phyloP scores from a whole-genome alignment of 2,329 filamentous ascomycete genomes.

The Epichloe typhina region DNA sequence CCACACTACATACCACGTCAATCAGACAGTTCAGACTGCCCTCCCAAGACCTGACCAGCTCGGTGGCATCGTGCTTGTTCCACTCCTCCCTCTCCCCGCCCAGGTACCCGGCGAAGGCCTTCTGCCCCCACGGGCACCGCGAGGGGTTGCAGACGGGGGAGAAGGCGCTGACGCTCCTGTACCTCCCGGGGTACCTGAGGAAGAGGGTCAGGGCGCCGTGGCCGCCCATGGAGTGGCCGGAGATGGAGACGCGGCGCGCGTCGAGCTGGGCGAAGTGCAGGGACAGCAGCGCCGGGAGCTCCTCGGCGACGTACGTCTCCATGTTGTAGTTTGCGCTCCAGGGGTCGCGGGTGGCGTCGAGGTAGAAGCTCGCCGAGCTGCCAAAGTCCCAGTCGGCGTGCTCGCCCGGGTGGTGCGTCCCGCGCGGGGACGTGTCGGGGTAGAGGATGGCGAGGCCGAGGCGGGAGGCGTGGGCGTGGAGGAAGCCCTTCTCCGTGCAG shows the following conservation, averaged over 20 bases:
- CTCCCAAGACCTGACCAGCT: constrained; percentile 68
- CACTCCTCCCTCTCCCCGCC: constrained; percentile 64
- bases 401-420: constrained; percentile 68
- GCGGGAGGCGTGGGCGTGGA: constrained; percentile 68
- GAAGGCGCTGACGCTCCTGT: constrained; percentile 80
- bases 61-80: constrained; percentile 84
- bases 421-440: constrained; percentile 87
- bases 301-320: constrained; percentile 82
- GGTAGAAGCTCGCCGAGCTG: constrained; percentile 83
- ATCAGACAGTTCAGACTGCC: constrained; percentile 63
- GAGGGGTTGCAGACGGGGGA: constrained; percentile 81
- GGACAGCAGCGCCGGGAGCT: constrained; percentile 73
- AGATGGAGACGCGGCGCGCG: constrained; percentile 58
- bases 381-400: constrained; percentile 88
- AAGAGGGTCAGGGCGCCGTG: constrained; percentile 89
- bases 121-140: constrained; percentile 85
- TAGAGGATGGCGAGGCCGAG: constrained; percentile 86
- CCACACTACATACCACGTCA: constrained; percentile 58
- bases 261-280: constrained; percentile 59
- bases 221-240: constrained; percentile 93
- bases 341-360: constrained; percentile 67
- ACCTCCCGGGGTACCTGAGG: constrained; percentile 81
- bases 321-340: constrained; percentile 77
- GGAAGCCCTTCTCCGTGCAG: constrained; percentile 72
- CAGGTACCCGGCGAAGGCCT: constrained; percentile 87